A percentile compares a stretch with the other conserved stretches of the same genome.
Conservation (phyloP, 345 rosid genomes). For the Arabis hirsuta region DNA sequence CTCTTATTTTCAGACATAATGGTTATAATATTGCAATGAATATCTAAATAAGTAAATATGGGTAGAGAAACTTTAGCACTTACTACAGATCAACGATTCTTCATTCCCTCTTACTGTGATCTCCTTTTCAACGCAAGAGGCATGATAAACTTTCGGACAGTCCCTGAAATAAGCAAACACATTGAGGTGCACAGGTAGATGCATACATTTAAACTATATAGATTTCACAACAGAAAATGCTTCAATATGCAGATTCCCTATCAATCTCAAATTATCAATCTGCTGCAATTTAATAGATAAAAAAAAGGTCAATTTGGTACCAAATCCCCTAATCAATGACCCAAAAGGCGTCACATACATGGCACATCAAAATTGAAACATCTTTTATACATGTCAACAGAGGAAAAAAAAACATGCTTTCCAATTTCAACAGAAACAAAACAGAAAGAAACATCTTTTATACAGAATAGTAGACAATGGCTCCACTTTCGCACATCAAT, state of each 20-base stretch:
- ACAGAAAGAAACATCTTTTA: too few species aligned
- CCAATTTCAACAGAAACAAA: too few species aligned
- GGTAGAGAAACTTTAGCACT: slow-evolving; percentile 17
- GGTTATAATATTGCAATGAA: slow-evolving; percentile 2
- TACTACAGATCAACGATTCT: slow-evolving; percentile 41
- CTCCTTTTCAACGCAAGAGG: slow-evolving; percentile 16
- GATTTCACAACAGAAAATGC: background rate
- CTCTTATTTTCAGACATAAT: background rate
- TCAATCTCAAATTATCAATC: slow-evolving; percentile 6
- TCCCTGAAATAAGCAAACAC: slow-evolving; percentile 37
- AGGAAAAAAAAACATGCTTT: too few species aligned
- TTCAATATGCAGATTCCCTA: slow-evolving; percentile 3
- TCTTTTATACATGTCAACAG: too few species aligned
- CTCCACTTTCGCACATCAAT: too few species aligned
- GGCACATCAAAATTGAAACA: too few species aligned
- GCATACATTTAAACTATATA: background rate
- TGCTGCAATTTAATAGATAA: background rate
- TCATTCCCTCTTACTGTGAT: slow-evolving; percentile 1
- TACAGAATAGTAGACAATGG: too few species aligned
- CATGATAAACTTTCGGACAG: slow-evolving; percentile 47
- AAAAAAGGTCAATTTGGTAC: background rate
- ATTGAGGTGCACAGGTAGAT: background rate
- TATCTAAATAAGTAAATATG: background rate
- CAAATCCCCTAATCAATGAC: background rate
- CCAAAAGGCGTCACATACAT: background rate